Base-by-base conservation (phyloP, 1,284 basidiomycete species). In the Marasmius sp. region DNA sequence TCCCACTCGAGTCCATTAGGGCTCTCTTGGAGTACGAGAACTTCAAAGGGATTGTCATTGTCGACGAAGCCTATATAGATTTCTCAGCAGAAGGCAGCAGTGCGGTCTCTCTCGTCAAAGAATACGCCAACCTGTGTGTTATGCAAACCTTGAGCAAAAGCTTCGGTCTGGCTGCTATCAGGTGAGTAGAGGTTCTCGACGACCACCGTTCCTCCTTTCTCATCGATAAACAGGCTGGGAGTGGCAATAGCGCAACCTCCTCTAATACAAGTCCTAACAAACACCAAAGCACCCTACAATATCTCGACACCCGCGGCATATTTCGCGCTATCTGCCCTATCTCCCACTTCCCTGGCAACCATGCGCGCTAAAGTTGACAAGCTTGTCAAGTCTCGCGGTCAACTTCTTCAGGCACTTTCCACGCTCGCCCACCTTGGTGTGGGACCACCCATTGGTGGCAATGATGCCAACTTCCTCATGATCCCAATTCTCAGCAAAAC, bases 31-130 rank as follows among this genome's bases (percentile, higher is more conserved):
- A 95, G 37, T 93, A 94, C 74, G 81, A 87, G 4, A 79, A 81
- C 0, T 98, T 93, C 83, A 92, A 89, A 67, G 97, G 97, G 1
- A 85, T 99, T 62, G 89, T 98, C 47, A 84, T 97, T 27, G 91
- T 99, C 3, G 97, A 99, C 71, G 97, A 99, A 75, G 97, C 97
- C 0, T 99, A 99, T 77, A 93, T 99, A 70, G 97, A 99, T 74
- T 99, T 99, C 71, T 85, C 92, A 0, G 81, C 80, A 0, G 72
- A 81, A 38, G 82, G 82, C 9, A 77, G 82, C 45, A 92, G 88
- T 56, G 93, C 95, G 62, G 86, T 76, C 71, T 85, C 68, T 8
- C 79, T 99, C 22, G 81, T 97, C 56, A 81, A 87, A 61, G 85
- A 94, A 59, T 98, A 94, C 72, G 86, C 87, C 14, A 99, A 99